Evolutionary conservation across 805 yeast species (phyloP).

Genomic region (Nematodospora valgi): DNA sequence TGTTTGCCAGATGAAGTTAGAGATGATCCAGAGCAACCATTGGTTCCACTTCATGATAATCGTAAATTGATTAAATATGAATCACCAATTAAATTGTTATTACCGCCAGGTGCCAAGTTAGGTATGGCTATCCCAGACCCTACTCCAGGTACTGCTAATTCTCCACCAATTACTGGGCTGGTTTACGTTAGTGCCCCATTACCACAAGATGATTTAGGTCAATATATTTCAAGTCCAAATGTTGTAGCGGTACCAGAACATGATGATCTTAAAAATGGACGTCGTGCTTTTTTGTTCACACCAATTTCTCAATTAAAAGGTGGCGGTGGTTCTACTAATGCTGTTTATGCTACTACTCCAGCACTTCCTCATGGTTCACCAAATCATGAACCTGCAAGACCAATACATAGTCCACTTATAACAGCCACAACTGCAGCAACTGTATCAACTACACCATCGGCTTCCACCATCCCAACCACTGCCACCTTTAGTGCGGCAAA

Average conservation of each 20-base stretch:
- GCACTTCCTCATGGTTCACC: slow-evolving; percentile 13
- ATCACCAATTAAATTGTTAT: slow-evolving; percentile 77
- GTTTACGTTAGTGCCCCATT: slow-evolving; percentile 77
- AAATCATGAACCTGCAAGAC: slow-evolving; percentile 8
- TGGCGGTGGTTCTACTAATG: slow-evolving; percentile 24
- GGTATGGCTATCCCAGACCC: slow-evolving; percentile 82
- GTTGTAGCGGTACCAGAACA: slow-evolving; percentile 36
- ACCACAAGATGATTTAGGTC: slow-evolving; percentile 80
- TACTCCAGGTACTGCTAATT: slow-evolving; percentile 68
- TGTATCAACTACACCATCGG: slow-evolving; percentile 3
- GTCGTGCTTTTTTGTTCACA: slow-evolving; percentile 41
- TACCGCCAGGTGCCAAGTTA: slow-evolving; percentile 70
- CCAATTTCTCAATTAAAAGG: slow-evolving; percentile 43
- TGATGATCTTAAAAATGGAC: slow-evolving; percentile 32
- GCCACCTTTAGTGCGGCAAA: neutral
- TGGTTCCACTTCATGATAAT: slow-evolving; percentile 64
- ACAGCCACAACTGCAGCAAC: neutral
- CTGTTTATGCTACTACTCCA: slow-evolving; percentile 16
- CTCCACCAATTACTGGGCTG: slow-evolving; percentile 94
- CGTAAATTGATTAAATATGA: slow-evolving; percentile 71
- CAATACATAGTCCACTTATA: neutral
- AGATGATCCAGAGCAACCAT: slow-evolving; percentile 72
- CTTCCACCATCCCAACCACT: neutral
- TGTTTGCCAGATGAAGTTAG: slow-evolving; percentile 96
- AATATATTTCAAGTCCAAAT: slow-evolving; percentile 47